Evolutionary conservation across 345 rosid species (phyloP), one percentile per base, ranked within the genome.

Genomic region (Microcos paniculata): DNA sequence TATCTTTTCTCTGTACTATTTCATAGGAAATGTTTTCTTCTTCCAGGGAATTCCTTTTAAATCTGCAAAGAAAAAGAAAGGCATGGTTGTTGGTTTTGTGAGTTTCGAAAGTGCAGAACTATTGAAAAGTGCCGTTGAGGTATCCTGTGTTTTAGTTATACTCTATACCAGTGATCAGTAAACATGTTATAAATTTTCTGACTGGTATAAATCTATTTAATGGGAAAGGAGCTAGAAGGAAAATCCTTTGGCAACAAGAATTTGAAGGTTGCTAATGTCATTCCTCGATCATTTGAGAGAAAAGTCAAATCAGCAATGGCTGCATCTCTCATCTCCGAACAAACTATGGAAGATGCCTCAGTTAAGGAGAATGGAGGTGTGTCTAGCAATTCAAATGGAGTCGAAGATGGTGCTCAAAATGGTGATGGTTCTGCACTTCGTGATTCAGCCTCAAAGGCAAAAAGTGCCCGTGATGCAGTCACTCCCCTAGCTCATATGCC

Each of bases 51-150:
- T 91, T 77, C 21, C 72, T 15, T 88, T 76, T 70, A 86, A 85
- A 82, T 88, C 81, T 76, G 92, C 86, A 1, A 93, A 93, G 93
- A 93, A 93, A 74, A 93, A 88, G 88, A 79, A 87, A 80, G 96
- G 92, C 80, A 91, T 91, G 98, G 45, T 77, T 13, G 94, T 93
- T 56, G 98, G 98, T 76, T 91, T 93, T 82, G 88, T 95, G 76
- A 88, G 82, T 70, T 95, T 93, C 76, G 97, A 87, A 81, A 82
- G 79, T 78, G 65, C 82, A n/a, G 91, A 91, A 75, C 93, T 87
- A 62, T 64, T 93, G 85, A 77, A 84, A 75, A 85, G 46, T 48
- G 92, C 93, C 64, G 40, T 84, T 33, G 79, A 89, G 99, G 98
- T 90, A 80, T 59, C 51, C 14, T 16, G 8, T 30, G 14, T 62